These are phyloP conservation scores for Astraeus odoratus DNA, from an alignment of 768 basidiomycete genomes.

Conservation along the genomic window DNA sequence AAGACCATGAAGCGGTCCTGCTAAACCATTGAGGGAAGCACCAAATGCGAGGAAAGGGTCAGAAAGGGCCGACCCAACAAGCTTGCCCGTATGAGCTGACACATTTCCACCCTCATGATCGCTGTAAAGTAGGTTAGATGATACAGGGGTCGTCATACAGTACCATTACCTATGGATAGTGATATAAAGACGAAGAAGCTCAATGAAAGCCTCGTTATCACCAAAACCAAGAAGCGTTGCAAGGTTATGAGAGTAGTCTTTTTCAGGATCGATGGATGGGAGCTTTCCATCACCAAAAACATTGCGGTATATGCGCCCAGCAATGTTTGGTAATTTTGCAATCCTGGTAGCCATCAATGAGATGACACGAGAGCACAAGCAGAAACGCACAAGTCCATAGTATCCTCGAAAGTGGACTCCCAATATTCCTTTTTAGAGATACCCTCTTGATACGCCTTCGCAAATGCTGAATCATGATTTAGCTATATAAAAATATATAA, in stretches of 20 bases:
- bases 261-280: constrained; percentile 71
- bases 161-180: constrained; percentile 78
- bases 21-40: constrained; percentile 92
- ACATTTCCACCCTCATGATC: constrained; percentile 99
- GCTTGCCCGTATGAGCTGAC: constrained; percentile 89
- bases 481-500: no score
- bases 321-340: constrained; percentile 95
- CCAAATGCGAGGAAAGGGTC: constrained; percentile 95
- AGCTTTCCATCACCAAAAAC: constrained; percentile 86
- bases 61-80: constrained; percentile 91
- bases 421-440: constrained; percentile 96
- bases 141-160: neutral
- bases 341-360: constrained; percentile 45
- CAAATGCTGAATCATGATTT: constrained; percentile 95
- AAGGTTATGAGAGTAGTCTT: constrained; percentile 89
- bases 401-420: constrained; percentile 87
- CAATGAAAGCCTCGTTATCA: constrained; percentile 81
- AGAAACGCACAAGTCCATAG: constrained; percentile 67
- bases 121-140: constrained; percentile 27
- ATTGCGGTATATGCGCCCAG: constrained; percentile 86
- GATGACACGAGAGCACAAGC: neutral
- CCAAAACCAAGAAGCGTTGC: constrained; percentile 88
- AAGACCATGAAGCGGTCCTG: constrained; percentile 93
- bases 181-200: constrained; percentile 92
- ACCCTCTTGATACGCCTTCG: constrained; percentile 89